A percentile compares a stretch with the other conserved stretches of the same genome.
Conservation (phyloP, 2,329 filamentous ascomycete genomes). For the Trichoderma polysporum region DNA sequence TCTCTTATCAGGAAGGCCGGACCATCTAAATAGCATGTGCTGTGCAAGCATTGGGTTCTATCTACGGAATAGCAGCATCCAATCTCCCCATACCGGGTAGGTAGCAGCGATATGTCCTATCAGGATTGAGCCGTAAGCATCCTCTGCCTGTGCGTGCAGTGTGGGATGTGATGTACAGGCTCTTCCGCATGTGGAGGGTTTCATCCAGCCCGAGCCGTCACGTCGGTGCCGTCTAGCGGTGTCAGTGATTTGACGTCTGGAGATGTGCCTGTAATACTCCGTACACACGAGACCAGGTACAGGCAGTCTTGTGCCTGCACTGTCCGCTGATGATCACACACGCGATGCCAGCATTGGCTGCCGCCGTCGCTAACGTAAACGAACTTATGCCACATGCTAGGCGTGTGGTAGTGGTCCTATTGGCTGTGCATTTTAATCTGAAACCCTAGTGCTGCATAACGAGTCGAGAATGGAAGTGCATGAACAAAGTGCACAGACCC, state of each 20-base stretch:
- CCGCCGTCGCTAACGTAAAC: conserved; percentile 23
- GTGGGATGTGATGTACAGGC: conserved; percentile 7
- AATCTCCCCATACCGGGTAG: background rate
- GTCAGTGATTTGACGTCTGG: background rate
- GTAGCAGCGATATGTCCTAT: background rate
- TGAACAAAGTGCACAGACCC: conserved; percentile 18
- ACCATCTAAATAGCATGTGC: no score
- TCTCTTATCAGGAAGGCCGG: background rate
- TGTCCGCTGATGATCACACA: conserved; percentile 10
- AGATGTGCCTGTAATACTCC: background rate
- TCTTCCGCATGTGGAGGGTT: conserved; percentile 16
- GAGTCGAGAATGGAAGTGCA: conserved; percentile 21
- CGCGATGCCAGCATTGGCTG: conserved; percentile 16
- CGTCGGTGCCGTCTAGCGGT: background rate
- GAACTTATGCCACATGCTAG: conserved; percentile 24
- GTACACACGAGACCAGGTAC: background rate
- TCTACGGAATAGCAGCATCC: background rate
- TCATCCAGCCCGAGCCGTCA: conserved; percentile 6
- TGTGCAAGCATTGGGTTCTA: background rate
- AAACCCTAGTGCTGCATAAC: conserved; percentile 40
- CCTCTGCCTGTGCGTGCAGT: background rate
- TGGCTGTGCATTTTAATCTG: conserved; percentile 33
- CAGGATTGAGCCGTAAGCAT: background rate
- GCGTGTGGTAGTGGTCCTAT: conserved; percentile 31
- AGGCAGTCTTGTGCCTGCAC: conserved; percentile 5